A percentile compares a stretch with the other conserved stretches of the same genome.
phyloP scores from a whole-genome alignment of 176 grass and related monocot genomes.

The Areca catechu region DNA sequence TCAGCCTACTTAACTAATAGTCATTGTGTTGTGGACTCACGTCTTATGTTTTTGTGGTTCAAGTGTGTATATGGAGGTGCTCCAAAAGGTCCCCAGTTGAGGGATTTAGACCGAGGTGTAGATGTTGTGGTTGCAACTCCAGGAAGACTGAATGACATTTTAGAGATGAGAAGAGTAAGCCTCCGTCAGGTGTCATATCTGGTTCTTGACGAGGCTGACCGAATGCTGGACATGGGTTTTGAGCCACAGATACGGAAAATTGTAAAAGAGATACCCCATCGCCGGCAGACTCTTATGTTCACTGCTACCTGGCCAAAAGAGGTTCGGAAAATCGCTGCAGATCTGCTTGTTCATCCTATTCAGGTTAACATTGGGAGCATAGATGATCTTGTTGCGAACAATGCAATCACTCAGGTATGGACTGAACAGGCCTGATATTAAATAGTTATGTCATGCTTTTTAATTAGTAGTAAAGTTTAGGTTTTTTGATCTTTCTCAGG shows the following conservation, averaged over 20 bases:
- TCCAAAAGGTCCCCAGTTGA: constrained; percentile 92
- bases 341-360: constrained; percentile 84
- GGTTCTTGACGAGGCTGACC: constrained; percentile 79
- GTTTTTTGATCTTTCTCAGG: not conserved
- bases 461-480: not conserved
- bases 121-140: constrained; percentile 99
- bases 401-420: constrained; percentile 76
- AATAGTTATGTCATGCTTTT: not conserved
- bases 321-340: constrained; percentile 75
- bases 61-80: constrained; percentile 97
- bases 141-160: constrained; percentile 89
- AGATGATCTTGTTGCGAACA: constrained; percentile 97
- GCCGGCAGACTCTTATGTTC: constrained; percentile 97
- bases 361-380: constrained; percentile 95
- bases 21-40: not conserved
- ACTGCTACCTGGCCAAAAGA: constrained; percentile 99
- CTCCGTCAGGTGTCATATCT: constrained; percentile 69
- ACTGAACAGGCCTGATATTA: not conserved
- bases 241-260: constrained; percentile 97
- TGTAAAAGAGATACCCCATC: constrained; percentile 68
- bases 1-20: no score
- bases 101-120: constrained; percentile 83
- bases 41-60: constrained; percentile 4
- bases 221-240: constrained; percentile 87
- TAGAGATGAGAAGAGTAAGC: constrained; percentile 80